Evolutionary conservation across 2,329 filamentous ascomycete genomes (phyloP), one percentile per base, ranked within the genome.

Genomic region (Cordyceps cicadae): DNA sequence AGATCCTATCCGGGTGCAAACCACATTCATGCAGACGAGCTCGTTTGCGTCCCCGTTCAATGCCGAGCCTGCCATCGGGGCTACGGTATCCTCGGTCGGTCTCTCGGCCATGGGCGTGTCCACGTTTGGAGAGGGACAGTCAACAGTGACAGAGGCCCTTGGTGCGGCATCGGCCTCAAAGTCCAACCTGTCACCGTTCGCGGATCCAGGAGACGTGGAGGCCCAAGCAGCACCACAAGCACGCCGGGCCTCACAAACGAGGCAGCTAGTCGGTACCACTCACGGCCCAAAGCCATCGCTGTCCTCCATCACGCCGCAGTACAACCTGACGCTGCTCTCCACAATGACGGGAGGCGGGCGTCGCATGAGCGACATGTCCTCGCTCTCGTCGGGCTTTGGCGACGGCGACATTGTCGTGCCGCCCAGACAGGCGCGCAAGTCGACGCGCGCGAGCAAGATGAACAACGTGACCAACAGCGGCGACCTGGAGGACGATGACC

Each of bases 371-470:
- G 78, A 79, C 53, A 66, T 85, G 37, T 86, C 84, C 0, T 87
- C 84, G 0, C 73, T 87, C 4, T 87, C 84, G 0, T 87, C 85
- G 0, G 84, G 84, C 7, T 87, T 87, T 63, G 84, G 84, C 19
- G 84, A 87, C 66, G 82, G 79, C 26, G 81, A 85, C 50, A 82
- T 86, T 32, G 77, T 83, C 37, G 70, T 81, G 29, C 75, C 76
- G 6, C 72, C 70, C 64, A 71, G 61, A 60, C 67, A 57, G 54
- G 14, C 26, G 1, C 56, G 56, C 56, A 59, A 59, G 49, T 59
- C 56, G 4, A 52, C 66, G 60, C 48, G 63, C 53, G 21, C 48
- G 21, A 48, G 24, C 53, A 60, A 43, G 43, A 32, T 49, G 29
- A 32, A 58, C 11, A 49, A 49, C 32, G 32, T 37, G 32, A 57